Conservation (phyloP, 2,329 filamentous ascomycete species). For the Chlorencoelia australis region DNA sequence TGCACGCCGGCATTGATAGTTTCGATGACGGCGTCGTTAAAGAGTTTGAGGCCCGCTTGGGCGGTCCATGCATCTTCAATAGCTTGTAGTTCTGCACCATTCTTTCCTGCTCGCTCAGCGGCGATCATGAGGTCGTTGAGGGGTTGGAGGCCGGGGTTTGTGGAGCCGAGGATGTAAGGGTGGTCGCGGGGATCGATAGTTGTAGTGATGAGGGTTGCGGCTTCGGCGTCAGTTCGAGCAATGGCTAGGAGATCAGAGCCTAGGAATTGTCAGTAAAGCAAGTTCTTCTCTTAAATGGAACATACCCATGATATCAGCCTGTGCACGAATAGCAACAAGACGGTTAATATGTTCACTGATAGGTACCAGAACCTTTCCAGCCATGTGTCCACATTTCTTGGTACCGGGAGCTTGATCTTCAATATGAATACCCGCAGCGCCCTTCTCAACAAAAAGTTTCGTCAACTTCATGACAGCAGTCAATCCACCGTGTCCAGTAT, state of each 20-base stretch:
- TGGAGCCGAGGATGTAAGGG: conserved; percentile 80
- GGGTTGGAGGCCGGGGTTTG: conserved; percentile 74
- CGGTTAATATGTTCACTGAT: conserved; percentile 98
- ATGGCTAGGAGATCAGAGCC: conserved; percentile 79
- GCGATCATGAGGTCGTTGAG: conserved; percentile 85
- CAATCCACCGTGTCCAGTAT: conserved; percentile 92
- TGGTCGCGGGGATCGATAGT: conserved; percentile 96
- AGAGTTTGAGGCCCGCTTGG: conserved; percentile 74
- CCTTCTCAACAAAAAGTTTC: conserved; percentile 93
- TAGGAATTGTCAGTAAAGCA: conserved; percentile 27
- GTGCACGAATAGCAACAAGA: conserved; percentile 88
- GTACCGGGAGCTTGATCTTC: conserved; percentile 97
- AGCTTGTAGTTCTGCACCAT: conserved; percentile 68
- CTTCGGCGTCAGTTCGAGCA: conserved; percentile 93
- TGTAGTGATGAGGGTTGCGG: conserved; percentile 90
- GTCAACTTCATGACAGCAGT: conserved; percentile 99
- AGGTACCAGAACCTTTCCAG: conserved; percentile 92
- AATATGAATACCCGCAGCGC: conserved; percentile 95
- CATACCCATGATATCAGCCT: conserved; percentile 94
- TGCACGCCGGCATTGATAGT: conserved; percentile 61
- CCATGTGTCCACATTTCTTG: conserved; percentile 99
- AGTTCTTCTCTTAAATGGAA: background rate
- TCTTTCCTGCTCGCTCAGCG: conserved; percentile 75
- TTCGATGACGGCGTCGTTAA: conserved; percentile 80
- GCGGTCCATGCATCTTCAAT: conserved; percentile 85